These are phyloP conservation scores for Sarocladiaceae sp. DNA, from an alignment of 2,329 filamentous ascomycete species.

Conservation along the genomic window DNA sequence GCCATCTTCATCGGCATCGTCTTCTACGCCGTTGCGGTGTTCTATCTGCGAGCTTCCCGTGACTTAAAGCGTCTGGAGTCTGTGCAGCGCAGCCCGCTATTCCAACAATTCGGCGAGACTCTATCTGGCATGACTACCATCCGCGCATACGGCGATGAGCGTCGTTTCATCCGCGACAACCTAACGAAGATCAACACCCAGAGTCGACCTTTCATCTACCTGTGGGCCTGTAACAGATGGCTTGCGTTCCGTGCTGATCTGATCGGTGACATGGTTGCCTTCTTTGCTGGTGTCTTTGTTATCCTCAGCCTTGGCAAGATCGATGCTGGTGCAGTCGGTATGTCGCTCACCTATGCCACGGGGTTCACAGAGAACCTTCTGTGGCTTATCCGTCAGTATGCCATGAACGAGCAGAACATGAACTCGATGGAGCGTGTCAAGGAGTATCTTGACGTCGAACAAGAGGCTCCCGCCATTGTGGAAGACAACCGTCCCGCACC, in stretches of 20 bases:
- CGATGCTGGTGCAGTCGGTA: constrained; percentile 84
- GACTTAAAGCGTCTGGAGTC: constrained; percentile 94
- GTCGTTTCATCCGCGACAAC: constrained; percentile 90
- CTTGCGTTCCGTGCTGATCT: constrained; percentile 87
- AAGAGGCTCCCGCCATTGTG: constrained; percentile 75
- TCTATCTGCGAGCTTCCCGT: constrained; percentile 89
- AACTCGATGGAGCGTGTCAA: constrained; percentile 97
- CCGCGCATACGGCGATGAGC: constrained; percentile 89
- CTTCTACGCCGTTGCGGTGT: constrained; percentile 75
- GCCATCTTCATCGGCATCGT: constrained; percentile 76
- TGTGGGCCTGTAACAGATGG: constrained; percentile 97
- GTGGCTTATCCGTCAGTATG: constrained; percentile 92
- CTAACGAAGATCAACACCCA: constrained; percentile 82
- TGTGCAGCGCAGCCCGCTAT: constrained; percentile 86
- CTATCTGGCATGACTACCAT: constrained; percentile 93
- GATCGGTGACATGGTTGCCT: constrained; percentile 83
- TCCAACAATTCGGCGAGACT: constrained; percentile 97
- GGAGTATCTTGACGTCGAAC: constrained; percentile 93
- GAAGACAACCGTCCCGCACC: constrained; percentile 69
- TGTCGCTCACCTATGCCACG: constrained; percentile 92
- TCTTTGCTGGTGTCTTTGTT: constrained; percentile 89
- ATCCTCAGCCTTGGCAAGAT: constrained; percentile 75
- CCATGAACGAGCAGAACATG: constrained; percentile 98
- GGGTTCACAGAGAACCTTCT: constrained; percentile 95
- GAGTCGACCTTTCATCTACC: constrained; percentile 86